Evolutionary conservation across 495 filamentous ascomycete genomes (phyloP).

Genomic region (Penicillium verhagenii): DNA sequence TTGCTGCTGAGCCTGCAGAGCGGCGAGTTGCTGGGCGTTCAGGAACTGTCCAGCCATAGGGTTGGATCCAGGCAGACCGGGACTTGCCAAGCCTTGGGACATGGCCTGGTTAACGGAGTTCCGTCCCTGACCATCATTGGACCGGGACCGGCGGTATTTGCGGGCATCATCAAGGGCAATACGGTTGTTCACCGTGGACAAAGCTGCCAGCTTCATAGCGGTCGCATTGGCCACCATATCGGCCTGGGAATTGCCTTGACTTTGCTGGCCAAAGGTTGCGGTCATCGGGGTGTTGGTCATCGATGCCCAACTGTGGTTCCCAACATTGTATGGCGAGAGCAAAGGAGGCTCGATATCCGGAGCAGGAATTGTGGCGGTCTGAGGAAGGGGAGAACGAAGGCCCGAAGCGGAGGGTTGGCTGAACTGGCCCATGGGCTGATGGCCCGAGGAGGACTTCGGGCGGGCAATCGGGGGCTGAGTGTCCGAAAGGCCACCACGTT

Average conservation of each 20-base stretch:
- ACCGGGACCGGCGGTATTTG: conserved; percentile 88
- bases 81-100: conserved; percentile 51
- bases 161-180: conserved; percentile 95
- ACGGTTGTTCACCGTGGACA: conserved; percentile 97
- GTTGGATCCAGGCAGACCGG: conserved; percentile 60
- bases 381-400: conserved; percentile 79
- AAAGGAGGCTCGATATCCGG: conserved; percentile 79
- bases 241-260: conserved; percentile 60
- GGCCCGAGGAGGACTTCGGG: conserved; percentile 87
- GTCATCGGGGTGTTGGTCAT: conserved; percentile 99
- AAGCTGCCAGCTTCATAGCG: conserved; percentile 95
- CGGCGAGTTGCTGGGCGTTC: conserved; percentile 79
- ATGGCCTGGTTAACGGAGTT: conserved; percentile 44
- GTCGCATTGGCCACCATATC: conserved; percentile 99
- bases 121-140: conserved; percentile 72
- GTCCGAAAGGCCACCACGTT: conserved; percentile 49
- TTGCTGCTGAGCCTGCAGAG: conserved; percentile 80
- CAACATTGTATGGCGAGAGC: conserved; percentile 82
- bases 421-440: conserved; percentile 95
- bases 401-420: conserved; percentile 77
- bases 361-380: conserved; percentile 77
- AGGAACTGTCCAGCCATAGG: conserved; percentile 77
- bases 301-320: conserved; percentile 93
- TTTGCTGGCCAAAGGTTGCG: conserved; percentile 66
- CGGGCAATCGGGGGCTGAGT: conserved; percentile 59